These are phyloP conservation scores for Tetraselmis chui DNA, from an alignment of 139 green algal genomes.

Conservation along the genomic window DNA sequence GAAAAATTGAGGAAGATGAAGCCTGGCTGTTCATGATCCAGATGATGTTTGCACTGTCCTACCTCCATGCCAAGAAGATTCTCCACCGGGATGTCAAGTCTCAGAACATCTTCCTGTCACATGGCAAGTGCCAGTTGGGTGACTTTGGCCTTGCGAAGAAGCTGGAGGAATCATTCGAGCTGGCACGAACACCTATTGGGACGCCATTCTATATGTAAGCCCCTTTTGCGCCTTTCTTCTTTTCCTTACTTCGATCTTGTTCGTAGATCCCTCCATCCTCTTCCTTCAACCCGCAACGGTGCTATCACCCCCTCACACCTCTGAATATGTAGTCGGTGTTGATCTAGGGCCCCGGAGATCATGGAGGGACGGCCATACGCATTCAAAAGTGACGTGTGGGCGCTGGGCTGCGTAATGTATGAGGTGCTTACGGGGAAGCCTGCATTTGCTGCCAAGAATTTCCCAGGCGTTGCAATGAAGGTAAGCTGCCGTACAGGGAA, in stretches of 20 bases:
- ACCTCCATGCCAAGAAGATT: constrained; percentile 11
- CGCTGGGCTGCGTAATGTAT: constrained; percentile 14
- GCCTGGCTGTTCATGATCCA: not conserved
- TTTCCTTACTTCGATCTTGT: not conserved
- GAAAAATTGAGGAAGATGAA: not conserved
- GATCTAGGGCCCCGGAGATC: not conserved
- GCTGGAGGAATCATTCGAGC: constrained; percentile 5
- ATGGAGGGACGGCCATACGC: constrained; percentile 4
- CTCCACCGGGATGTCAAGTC: constrained; percentile 12
- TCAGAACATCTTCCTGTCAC: constrained; percentile 7
- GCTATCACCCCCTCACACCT: not conserved
- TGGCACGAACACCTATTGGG: constrained; percentile 13
- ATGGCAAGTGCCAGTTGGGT: constrained; percentile 2
- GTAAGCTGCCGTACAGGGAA: not conserved
- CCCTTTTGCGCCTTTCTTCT: not conserved
- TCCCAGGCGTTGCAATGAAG: constrained; percentile 12
- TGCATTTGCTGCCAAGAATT: constrained; percentile 5
- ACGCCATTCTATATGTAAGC: constrained; percentile 14
- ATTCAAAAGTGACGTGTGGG: constrained; percentile 14
- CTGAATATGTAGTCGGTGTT: not conserved
- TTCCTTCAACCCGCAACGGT: not conserved
- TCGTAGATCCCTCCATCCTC: too few species aligned
- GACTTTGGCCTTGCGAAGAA: constrained; percentile 9
- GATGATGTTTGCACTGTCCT: not conserved
- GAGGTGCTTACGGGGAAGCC: constrained; percentile 6